These are phyloP conservation scores for Mycena albidolilacea DNA, from an alignment of 768 basidiomycete species.

Conservation along the genomic window DNA sequence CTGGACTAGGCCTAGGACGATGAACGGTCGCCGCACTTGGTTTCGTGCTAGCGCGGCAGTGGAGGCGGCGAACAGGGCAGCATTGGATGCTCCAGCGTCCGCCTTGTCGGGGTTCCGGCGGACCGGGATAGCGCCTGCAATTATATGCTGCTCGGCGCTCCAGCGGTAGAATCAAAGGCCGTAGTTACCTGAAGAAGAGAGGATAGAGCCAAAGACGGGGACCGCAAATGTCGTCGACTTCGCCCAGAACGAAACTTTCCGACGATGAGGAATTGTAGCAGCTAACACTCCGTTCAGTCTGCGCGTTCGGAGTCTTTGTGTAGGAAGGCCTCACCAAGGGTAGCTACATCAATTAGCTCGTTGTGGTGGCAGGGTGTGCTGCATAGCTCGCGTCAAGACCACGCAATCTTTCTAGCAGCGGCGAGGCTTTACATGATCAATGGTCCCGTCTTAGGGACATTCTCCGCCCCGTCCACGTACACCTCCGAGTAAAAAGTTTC, in stretches of 20 bases:
- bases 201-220: slow-evolving; percentile 63
- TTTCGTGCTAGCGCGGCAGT: slow-evolving; percentile 33
- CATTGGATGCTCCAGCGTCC: slow-evolving; percentile 35
- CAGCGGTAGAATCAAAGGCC: no score
- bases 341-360: slow-evolving; percentile 74
- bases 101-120: slow-evolving; percentile 69
- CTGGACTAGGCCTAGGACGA: not conserved
- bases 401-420: slow-evolving; percentile 2
- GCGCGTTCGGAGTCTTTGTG: not conserved
- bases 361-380: slow-evolving; percentile 78
- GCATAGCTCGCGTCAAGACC: not conserved
- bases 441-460: slow-evolving; percentile 69
- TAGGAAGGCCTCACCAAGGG: slow-evolving; percentile 51
- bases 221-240: slow-evolving; percentile 79
- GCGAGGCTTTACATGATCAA: slow-evolving; percentile 67
- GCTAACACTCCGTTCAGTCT: slow-evolving; percentile 46
- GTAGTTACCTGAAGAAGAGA: slow-evolving; percentile 64
- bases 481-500: slow-evolving; percentile 75
- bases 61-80: slow-evolving; percentile 35
- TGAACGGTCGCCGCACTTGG: slow-evolving; percentile 48
- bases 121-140: slow-evolving; percentile 75
- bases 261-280: slow-evolving; percentile 71
- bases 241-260: slow-evolving; percentile 77
- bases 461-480: slow-evolving; percentile 67
- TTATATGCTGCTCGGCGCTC: not conserved